Conservation (phyloP, 2,329 filamentous ascomycete genomes). For the Cladobotryum protrusum region DNA sequence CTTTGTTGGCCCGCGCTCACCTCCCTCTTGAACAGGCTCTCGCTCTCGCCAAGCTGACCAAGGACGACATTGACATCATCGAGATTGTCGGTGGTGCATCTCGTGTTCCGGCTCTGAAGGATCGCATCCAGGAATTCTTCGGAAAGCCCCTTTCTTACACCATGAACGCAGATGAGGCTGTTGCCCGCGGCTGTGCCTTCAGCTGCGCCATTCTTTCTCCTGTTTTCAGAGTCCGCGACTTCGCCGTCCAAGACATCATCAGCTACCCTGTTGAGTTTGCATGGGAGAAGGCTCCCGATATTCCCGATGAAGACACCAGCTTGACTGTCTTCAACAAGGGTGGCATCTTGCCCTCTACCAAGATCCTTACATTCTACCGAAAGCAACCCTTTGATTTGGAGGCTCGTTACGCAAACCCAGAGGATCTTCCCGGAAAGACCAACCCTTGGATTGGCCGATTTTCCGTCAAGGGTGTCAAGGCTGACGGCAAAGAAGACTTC, state of each 20-base stretch:
- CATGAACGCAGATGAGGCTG: slow-evolving; percentile 95
- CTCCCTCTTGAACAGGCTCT: slow-evolving; percentile 83
- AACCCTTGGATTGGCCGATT: slow-evolving; percentile 96
- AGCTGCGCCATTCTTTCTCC: slow-evolving; percentile 96
- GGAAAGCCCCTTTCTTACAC: slow-evolving; percentile 91
- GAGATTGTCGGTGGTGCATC: slow-evolving; percentile 94
- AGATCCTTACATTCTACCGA: slow-evolving; percentile 98
- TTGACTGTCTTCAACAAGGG: slow-evolving; percentile 96
- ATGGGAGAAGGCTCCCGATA: slow-evolving; percentile 98
- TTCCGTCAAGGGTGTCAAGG: slow-evolving; percentile 95
- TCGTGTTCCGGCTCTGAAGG: slow-evolving; percentile 89
- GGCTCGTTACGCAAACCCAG: slow-evolving; percentile 85
- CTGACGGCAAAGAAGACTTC: slow-evolving; percentile 88
- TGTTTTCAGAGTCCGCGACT: slow-evolving; percentile 97
- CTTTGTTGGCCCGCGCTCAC: slow-evolving; percentile 68
- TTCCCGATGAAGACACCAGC: slow-evolving; percentile 96
- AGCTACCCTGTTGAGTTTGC: slow-evolving; percentile 98
- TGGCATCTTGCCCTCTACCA: slow-evolving; percentile 94
- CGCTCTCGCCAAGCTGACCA: slow-evolving; percentile 83
- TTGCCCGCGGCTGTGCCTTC: slow-evolving; percentile 93
- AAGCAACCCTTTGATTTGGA: slow-evolving; percentile 97
- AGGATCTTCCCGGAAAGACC: slow-evolving; percentile 78
- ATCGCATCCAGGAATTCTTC: slow-evolving; percentile 84
- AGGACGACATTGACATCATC: slow-evolving; percentile 86
- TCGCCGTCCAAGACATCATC: slow-evolving; percentile 94